Evolutionary conservation across 345 rosid species (phyloP).

Genomic region (Rubroshorea leprosula): DNA sequence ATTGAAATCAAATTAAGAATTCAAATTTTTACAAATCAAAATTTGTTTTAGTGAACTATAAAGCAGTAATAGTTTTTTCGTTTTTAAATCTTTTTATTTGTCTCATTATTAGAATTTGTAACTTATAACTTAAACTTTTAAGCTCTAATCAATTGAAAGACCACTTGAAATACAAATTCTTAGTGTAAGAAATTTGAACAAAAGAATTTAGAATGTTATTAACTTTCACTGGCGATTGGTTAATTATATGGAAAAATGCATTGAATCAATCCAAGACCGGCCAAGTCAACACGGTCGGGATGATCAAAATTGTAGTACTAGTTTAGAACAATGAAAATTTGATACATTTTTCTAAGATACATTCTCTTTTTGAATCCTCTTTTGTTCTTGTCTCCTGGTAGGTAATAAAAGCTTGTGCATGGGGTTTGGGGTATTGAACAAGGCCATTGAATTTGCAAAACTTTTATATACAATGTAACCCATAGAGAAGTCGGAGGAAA

Average conservation of each 20-base stretch:
- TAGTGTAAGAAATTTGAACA: too few relatives aligned
- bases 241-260: not conserved
- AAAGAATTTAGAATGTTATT: too few relatives aligned
- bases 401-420: constrained; percentile 21
- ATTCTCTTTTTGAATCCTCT: constrained; percentile 16
- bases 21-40: too few relatives aligned
- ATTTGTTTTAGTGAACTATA: too few relatives aligned
- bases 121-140: too few relatives aligned
- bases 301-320: constrained; percentile 2
- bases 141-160: too few relatives aligned
- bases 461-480: too few relatives aligned
- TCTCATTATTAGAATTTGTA: too few relatives aligned
- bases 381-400: constrained; percentile 18
- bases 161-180: too few relatives aligned
- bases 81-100: too few relatives aligned
- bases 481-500: constrained; percentile 7
- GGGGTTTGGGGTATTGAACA: constrained; percentile 17
- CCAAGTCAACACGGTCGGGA: constrained; percentile 20
- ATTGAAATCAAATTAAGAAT: too few relatives aligned
- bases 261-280: constrained; percentile 15
- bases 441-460: not conserved
- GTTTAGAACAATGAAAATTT: not conserved
- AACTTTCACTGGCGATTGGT: too few relatives aligned
- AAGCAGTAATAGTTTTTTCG: not conserved
- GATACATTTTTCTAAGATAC: not conserved